Conservation (phyloP, 345 rosid genomes). For the Acer saccharum region DNA sequence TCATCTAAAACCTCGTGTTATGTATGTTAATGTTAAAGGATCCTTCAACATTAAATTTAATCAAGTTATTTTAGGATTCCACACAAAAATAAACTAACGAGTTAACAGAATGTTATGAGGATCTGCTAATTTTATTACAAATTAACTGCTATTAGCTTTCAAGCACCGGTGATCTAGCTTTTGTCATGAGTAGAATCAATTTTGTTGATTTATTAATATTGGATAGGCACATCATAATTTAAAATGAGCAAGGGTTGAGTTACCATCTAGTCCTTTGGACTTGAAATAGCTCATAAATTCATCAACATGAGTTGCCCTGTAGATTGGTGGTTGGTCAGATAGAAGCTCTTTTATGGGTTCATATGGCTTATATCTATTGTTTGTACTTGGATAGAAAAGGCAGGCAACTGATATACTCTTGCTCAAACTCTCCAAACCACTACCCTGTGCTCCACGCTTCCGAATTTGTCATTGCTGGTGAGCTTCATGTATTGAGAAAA, state of each 20-base stretch:
- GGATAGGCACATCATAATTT: slow-evolving; percentile 18
- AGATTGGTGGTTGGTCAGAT: slow-evolving; percentile 32
- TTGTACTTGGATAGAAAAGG: slow-evolving; percentile 42
- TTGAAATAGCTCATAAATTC: slow-evolving; percentile 40
- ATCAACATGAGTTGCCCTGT: slow-evolving; percentile 34
- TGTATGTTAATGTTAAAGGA: too few relatives aligned
- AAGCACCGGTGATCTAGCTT: neutral
- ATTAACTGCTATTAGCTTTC: neutral
- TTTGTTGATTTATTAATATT: neutral
- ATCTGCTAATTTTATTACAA: neutral
- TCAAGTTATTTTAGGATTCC: too few relatives aligned
- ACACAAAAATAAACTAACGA: neutral
- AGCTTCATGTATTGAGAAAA: slow-evolving; percentile 16
- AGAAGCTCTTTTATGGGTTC: slow-evolving; percentile 48
- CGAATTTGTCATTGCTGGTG: slow-evolving; percentile 36
- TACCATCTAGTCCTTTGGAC: slow-evolving; percentile 47
- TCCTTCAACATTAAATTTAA: too few relatives aligned
- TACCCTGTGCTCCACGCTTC: slow-evolving; percentile 47
- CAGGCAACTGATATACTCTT: slow-evolving; percentile 40
- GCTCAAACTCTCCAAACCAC: slow-evolving; percentile 21
- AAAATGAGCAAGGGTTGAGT: slow-evolving; percentile 40
- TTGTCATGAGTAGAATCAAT: neutral
- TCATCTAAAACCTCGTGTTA: too few relatives aligned
- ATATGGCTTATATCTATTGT: slow-evolving; percentile 28
- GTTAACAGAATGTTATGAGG: neutral